Base-by-base conservation (phyloP, 208 protist genomes). In the Trypanosoma platydactyli region DNA sequence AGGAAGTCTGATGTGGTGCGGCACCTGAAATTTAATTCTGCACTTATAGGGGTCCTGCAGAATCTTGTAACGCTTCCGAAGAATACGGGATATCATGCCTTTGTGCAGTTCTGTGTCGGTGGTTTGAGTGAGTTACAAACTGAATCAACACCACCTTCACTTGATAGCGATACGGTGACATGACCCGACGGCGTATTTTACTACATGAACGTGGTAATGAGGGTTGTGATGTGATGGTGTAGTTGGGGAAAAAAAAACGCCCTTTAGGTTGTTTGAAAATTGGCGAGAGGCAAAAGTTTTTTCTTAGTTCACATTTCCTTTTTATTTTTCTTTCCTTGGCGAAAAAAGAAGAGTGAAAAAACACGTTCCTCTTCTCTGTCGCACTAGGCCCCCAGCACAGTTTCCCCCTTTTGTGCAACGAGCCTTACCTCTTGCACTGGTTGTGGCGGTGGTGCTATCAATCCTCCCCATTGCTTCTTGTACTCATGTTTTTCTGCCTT, bases 51-150 rank as follows among this genome's bases (percentile, higher is more conserved):
- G 16, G n/a, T 55, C 18, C 55, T 88, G 42, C 58, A 76, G 27
- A n/a, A 72, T 5, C 73, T 82, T 6, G 33, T 77, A 44, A 29
- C 68, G 7, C 51, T 74, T 38, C 76, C 76, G 29, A 62, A 76
- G 42, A 82, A 86, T 66, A 35, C 40, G 7, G 79, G 77, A 13
- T 92, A 88, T 77, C 67, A 56, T 27, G 24, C 64, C 7, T 89
- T 92, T 74, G 54, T 92, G 51, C 72, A 76, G 13, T 55, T 76
- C n/a, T 76, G 86, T 57, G 71, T 89, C 27, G 40, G 69, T 33
- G 29, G 16, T 18, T n/a, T 2, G 33, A 38, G 25, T 42, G 41
- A 54, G 24, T 35, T 48, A 52, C 13, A 20, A 52, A 22, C 24
- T 68, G 22, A 51, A 72, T 25, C 41, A 30, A 64, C 53, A 64